phyloP scores from a whole-genome alignment of 208 protist species.

The Acanthamoeba castellanii region DNA sequence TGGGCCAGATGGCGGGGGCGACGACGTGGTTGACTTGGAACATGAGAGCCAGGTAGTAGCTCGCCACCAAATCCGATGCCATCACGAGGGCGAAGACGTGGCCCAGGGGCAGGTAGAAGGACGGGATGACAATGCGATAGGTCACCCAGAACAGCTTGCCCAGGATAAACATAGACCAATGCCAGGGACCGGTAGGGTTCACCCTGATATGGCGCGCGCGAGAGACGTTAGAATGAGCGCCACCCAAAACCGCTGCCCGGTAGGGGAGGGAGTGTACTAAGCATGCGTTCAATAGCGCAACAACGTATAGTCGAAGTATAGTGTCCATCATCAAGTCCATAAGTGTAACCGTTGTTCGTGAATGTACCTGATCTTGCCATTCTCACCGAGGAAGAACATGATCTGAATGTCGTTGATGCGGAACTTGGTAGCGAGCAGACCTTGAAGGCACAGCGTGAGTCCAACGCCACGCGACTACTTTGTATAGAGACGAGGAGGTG shows the following conservation, averaged over 20 bases:
- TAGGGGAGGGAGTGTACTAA: too few species aligned
- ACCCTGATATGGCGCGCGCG: slow-evolving; percentile 27
- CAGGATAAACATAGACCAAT: slow-evolving; percentile 57
- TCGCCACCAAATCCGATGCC: slow-evolving; percentile 77
- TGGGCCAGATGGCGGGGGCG: slow-evolving; percentile 78
- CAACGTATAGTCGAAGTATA: too few species aligned
- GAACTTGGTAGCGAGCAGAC: slow-evolving; percentile 81
- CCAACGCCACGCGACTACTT: background rate
- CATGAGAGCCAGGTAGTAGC: slow-evolving; percentile 83
- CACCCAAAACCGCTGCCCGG: too few species aligned
- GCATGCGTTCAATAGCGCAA: background rate
- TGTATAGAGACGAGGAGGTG: background rate
- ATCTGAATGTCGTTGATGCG: slow-evolving; percentile 84
- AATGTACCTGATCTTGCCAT: slow-evolving; percentile 43
- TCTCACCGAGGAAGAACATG: slow-evolving; percentile 73
- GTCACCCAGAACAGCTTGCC: slow-evolving; percentile 84
- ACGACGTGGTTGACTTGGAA: slow-evolving; percentile 88
- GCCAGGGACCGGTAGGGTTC: slow-evolving; percentile 43
- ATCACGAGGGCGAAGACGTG: slow-evolving; percentile 75
- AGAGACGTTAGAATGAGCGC: background rate
- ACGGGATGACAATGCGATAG: slow-evolving; percentile 84
- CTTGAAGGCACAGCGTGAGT: background rate
- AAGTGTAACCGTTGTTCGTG: background rate
- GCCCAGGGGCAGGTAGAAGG: slow-evolving; percentile 22
- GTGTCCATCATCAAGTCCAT: slow-evolving; percentile 10